These are phyloP conservation scores for Cryphonectria japonica DNA, from an alignment of 2,329 filamentous ascomycete species.

Conservation along the genomic window DNA sequence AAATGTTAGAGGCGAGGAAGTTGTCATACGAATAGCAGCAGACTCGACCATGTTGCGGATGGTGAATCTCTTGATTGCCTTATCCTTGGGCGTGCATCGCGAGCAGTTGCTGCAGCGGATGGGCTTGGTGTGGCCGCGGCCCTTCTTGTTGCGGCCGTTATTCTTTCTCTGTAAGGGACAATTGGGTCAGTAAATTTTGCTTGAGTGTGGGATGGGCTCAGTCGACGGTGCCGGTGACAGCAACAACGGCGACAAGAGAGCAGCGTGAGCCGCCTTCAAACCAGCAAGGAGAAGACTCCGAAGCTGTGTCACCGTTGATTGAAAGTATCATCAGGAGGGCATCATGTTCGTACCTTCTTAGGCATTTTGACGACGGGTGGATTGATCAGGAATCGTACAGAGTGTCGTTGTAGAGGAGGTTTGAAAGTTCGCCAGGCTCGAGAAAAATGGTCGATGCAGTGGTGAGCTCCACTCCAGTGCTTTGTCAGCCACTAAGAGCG, in stretches of 20 bases:
- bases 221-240: neutral
- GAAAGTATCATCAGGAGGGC: neutral
- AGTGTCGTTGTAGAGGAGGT: constrained; percentile 23
- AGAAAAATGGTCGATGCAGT: constrained; percentile 17
- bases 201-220: neutral
- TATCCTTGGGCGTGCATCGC: constrained; percentile 96
- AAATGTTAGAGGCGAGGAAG: neutral
- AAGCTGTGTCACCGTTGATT: neutral
- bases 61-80: constrained; percentile 99
- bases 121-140: constrained; percentile 99
- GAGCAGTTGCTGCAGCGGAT: constrained; percentile 79
- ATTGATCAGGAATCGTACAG: constrained; percentile 42
- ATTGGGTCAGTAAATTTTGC: constrained; percentile 9
- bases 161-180: constrained; percentile 38
- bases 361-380: constrained; percentile 65
- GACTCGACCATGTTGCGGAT: constrained; percentile 99
- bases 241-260: neutral
- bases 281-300: neutral
- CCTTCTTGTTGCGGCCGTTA: constrained; percentile 99
- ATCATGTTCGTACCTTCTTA: constrained; percentile 61
- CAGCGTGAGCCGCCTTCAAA: neutral
- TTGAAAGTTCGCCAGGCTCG: constrained; percentile 9
- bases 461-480: neutral
- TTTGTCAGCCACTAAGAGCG: neutral
- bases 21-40: constrained; percentile 93